These are phyloP conservation scores for Penicillium cinerascens DNA, from an alignment of 495 filamentous ascomycete genomes.

Conservation along the genomic window DNA sequence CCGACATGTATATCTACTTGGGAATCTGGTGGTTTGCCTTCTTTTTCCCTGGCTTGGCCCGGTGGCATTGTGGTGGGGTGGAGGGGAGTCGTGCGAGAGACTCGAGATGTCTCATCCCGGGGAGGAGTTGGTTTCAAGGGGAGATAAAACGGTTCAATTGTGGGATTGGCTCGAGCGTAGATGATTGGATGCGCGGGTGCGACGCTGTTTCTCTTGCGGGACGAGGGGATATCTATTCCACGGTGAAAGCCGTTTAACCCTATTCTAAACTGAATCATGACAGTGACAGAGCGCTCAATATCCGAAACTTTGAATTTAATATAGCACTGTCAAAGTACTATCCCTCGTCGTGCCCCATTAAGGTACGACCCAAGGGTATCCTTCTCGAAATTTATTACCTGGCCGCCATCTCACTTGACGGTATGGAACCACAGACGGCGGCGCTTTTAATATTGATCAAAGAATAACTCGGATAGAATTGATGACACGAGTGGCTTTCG, in stretches of 20 bases:
- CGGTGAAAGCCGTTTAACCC: not conserved
- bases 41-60: not conserved
- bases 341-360: not conserved
- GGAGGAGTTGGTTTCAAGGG: too few relatives aligned
- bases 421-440: not conserved
- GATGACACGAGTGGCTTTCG: not conserved
- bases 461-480: not conserved
- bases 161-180: too few relatives aligned
- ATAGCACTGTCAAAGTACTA: not conserved
- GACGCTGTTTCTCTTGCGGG: not conserved
- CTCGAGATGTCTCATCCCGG: not conserved
- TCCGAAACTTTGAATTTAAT: not conserved
- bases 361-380: too few relatives aligned
- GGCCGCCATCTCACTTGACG: not conserved
- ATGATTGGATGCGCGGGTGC: not conserved
- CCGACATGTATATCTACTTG: too few relatives aligned
- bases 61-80: not conserved
- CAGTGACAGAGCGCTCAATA: too few relatives aligned
- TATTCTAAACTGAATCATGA: not conserved
- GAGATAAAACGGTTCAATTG: too few relatives aligned
- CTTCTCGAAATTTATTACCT: not conserved
- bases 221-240: not conserved
- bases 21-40: not conserved
- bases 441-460: not conserved
- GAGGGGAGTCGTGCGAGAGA: not conserved